A percentile compares a stretch with the other conserved stretches of the same genome.
Evolutionary conservation across 2,329 filamentous ascomycete species (phyloP).

Genomic region (Beauveria sp.): DNA sequence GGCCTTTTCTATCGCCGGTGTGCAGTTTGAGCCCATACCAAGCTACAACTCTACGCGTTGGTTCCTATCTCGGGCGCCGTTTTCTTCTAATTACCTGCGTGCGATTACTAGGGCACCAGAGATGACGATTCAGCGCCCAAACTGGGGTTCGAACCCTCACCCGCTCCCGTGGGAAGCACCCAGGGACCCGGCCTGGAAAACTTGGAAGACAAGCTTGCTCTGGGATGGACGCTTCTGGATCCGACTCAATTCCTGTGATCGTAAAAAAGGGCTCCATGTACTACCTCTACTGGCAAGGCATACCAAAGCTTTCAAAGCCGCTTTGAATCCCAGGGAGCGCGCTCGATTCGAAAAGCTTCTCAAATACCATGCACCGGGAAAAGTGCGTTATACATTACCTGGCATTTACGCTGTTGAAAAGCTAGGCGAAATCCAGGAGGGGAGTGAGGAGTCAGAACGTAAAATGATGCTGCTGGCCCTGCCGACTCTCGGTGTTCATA

Average conservation of each 20-base stretch:
- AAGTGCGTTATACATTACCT: conserved; percentile 48
- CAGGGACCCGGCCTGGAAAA: conserved; percentile 21
- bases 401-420: conserved; percentile 41
- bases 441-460: neutral
- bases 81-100: conserved; percentile 28
- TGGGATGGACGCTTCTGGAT: conserved; percentile 61
- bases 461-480: conserved; percentile 40
- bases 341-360: conserved; percentile 34
- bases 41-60: conserved; percentile 24
- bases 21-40: conserved; percentile 29
- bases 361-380: conserved; percentile 44
- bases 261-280: conserved; percentile 31
- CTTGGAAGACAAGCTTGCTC: conserved; percentile 28
- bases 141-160: neutral
- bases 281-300: conserved; percentile 38
- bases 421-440: neutral
- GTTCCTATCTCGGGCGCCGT: conserved; percentile 41
- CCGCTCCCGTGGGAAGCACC: conserved; percentile 21
- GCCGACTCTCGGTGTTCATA: conserved; percentile 41
- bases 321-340: conserved; percentile 27
- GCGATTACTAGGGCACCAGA: neutral
- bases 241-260: conserved; percentile 35
- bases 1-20: conserved; percentile 33
- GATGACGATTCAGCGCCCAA: neutral
- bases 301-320: conserved; percentile 41